These are phyloP conservation scores for Pseudozyma pruni DNA, from an alignment of 1,284 basidiomycete species.

Conservation along the genomic window DNA sequence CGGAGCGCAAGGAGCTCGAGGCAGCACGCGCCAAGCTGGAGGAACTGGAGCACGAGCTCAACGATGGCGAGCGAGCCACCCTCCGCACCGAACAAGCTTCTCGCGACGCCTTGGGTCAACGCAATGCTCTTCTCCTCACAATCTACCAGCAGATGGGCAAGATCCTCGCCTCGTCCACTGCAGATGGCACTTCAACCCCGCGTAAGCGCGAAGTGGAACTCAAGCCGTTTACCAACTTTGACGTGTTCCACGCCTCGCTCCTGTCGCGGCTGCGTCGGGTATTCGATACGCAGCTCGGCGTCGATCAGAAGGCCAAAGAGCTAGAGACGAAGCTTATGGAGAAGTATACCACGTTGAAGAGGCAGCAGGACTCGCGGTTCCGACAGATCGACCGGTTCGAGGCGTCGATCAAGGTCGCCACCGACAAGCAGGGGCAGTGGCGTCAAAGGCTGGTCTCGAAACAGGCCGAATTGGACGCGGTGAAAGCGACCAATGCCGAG, in stretches of 20 bases:
- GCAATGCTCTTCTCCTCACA: constrained; percentile 87
- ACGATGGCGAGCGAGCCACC: constrained; percentile 82
- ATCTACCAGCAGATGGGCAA: constrained; percentile 96
- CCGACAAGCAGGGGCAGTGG: constrained; percentile 86
- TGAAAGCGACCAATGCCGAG: constrained; percentile 76
- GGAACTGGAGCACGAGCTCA: constrained; percentile 82
- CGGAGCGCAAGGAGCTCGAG: constrained; percentile 50
- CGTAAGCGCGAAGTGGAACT: constrained; percentile 74
- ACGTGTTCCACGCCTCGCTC: constrained; percentile 93
- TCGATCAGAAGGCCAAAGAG: constrained; percentile 86
- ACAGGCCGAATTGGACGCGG: constrained; percentile 83
- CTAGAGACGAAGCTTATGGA: constrained; percentile 79
- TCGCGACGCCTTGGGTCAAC: constrained; percentile 88
- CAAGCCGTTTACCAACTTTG: constrained; percentile 91
- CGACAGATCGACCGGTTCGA: constrained; percentile 95
- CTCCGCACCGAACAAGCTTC: constrained; percentile 80
- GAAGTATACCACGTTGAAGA: constrained; percentile 79
- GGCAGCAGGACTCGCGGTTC: constrained; percentile 88
- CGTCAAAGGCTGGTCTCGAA: constrained; percentile 82
- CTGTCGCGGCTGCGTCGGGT: constrained; percentile 84
- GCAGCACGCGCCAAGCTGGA: constrained; percentile 62
- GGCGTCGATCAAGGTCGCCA: constrained; percentile 81
- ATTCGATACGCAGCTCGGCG: constrained; percentile 82
- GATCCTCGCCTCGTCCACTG: constrained; percentile 74
- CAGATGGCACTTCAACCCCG: constrained; percentile 65